Conservation (phyloP, 306 rosid species). For the Alnus rubra region DNA sequence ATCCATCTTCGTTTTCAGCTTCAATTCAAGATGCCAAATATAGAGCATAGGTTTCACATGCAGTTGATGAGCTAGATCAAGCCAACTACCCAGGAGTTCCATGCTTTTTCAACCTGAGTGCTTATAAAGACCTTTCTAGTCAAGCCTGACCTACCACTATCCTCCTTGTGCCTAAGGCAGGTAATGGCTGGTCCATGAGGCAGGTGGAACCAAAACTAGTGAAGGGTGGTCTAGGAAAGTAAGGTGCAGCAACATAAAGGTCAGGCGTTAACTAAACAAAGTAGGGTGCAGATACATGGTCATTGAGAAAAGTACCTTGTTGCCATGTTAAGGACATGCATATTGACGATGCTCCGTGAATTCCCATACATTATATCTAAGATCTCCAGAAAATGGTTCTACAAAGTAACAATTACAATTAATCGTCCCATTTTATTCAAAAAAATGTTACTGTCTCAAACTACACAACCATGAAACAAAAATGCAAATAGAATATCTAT, state of each 20-base stretch:
- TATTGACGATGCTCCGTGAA: conserved; percentile 55
- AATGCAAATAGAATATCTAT: neutral
- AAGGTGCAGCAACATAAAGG: neutral
- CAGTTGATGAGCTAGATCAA: neutral
- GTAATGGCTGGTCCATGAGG: conserved; percentile 7
- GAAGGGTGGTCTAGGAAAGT: conserved; percentile 17
- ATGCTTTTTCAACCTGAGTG: conserved; percentile 3
- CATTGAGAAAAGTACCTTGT: conserved; percentile 54
- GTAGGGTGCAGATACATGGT: conserved; percentile 6
- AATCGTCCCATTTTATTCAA: neutral
- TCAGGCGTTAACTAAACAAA: conserved; percentile 19
- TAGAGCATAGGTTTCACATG: neutral
- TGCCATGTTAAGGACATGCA: conserved; percentile 77
- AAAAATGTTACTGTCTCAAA: neutral
- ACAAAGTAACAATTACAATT: conserved; percentile 29
- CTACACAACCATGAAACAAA: neutral
- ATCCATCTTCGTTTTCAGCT: neutral
- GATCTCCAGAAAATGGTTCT: conserved; percentile 80
- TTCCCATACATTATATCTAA: conserved; percentile 70
- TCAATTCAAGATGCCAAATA: neutral
- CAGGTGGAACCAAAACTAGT: conserved; percentile 9
- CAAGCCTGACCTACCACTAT: neutral
- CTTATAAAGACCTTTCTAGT: neutral
- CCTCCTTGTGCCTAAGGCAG: neutral
- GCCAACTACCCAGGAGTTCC: neutral